phyloP scores from a whole-genome alignment of 2,329 filamentous ascomycete genomes.

The Pleoardoris graminearum region DNA sequence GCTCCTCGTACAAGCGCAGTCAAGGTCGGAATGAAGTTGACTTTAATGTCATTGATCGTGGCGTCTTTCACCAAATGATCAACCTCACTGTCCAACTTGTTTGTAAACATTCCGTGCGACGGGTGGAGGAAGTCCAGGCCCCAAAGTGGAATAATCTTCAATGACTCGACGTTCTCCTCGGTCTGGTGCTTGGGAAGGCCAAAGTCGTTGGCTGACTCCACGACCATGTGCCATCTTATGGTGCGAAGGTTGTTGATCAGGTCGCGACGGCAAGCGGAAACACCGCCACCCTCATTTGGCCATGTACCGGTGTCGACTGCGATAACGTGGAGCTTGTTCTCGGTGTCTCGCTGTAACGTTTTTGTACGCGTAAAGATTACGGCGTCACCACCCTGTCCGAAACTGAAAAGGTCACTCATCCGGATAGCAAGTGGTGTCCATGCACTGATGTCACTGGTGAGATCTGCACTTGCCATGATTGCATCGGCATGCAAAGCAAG shows the following conservation, averaged over 20 bases:
- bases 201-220: constrained; percentile 50
- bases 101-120: constrained; percentile 48
- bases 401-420: constrained; percentile 56
- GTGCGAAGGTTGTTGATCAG: constrained; percentile 49
- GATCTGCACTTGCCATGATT: constrained; percentile 56
- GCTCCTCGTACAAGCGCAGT: constrained; percentile 47
- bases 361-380: constrained; percentile 56
- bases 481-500: constrained; percentile 52
- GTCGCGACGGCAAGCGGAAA: constrained; percentile 48
- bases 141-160: constrained; percentile 49
- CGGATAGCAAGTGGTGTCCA: constrained; percentile 58
- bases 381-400: constrained; percentile 58
- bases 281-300: constrained; percentile 50
- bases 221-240: constrained; percentile 50
- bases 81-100: constrained; percentile 47
- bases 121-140: constrained; percentile 49
- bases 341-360: constrained; percentile 50
- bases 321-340: constrained; percentile 45
- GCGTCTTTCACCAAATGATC: constrained; percentile 41
- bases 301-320: constrained; percentile 49
- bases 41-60: constrained; percentile 43
- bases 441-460: constrained; percentile 56
- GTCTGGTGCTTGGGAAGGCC: constrained; percentile 50
- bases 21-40: constrained; percentile 47
- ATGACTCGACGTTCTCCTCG: constrained; percentile 49